Conservation (phyloP, 179 eudicot species). For the Heliamphora pulchella region DNA sequence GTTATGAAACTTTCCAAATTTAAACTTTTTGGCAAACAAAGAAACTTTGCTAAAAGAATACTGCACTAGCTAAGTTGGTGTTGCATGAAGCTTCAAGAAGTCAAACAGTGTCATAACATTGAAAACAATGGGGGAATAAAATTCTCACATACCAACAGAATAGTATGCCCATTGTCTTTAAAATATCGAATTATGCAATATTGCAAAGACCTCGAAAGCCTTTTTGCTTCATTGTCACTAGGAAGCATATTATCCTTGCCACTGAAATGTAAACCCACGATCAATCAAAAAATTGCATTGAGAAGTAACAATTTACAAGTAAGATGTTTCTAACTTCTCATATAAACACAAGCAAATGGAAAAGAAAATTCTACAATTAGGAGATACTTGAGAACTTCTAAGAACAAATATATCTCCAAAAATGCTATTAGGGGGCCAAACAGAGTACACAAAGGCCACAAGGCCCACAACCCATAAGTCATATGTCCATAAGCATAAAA, state of each 20-base stretch:
- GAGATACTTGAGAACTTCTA: not conserved
- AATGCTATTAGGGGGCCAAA: not conserved
- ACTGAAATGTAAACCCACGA: slow-evolving; percentile 37
- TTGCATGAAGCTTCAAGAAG: not conserved
- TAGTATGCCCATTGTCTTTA: slow-evolving; percentile 61
- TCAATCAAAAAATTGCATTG: not conserved
- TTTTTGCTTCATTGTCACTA: slow-evolving; percentile 59
- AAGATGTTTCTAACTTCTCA: not conserved
- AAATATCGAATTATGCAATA: slow-evolving; percentile 52
- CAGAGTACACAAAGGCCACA: not conserved
- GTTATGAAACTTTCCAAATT: not conserved
- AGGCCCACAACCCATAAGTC: not conserved
- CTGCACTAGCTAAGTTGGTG: not conserved
- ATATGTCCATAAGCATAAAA: not conserved
- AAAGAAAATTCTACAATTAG: not conserved
- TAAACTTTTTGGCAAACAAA: not conserved
- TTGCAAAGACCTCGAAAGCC: slow-evolving; percentile 44
- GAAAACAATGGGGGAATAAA: not conserved
- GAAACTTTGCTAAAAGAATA: not conserved
- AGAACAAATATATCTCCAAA: not conserved
- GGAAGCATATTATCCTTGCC: slow-evolving; percentile 72
- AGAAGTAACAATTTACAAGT: not conserved
- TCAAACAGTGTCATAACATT: not conserved
- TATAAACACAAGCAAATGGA: not conserved
- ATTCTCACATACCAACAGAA: slow-evolving; percentile 48